phyloP scores from a whole-genome alignment of 495 filamentous ascomycete genomes.

The Neurospora terricola region DNA sequence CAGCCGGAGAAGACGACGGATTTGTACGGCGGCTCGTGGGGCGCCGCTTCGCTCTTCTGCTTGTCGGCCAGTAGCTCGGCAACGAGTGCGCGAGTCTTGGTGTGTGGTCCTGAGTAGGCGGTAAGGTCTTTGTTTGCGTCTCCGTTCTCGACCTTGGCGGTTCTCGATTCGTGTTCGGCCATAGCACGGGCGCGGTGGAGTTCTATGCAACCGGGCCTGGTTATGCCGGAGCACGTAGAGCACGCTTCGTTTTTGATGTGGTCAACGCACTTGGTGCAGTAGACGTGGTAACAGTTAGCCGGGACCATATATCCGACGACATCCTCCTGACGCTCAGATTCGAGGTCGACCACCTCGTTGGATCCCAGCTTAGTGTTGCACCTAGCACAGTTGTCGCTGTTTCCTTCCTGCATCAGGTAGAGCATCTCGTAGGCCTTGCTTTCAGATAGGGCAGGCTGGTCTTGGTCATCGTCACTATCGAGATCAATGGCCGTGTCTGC shows the following conservation, averaged over 20 bases:
- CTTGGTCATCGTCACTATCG: slow-evolving; percentile 59
- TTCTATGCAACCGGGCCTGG: slow-evolving; percentile 47
- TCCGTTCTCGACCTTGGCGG: slow-evolving; percentile 27
- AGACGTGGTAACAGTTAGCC: slow-evolving; percentile 70
- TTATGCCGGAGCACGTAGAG: slow-evolving; percentile 3
- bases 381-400: slow-evolving; percentile 55
- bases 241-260: slow-evolving; percentile 32
- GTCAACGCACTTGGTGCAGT: slow-evolving; percentile 66
- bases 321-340: slow-evolving; percentile 49
- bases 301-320: slow-evolving; percentile 55
- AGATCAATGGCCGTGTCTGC: slow-evolving; percentile 77
- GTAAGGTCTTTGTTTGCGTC: slow-evolving; percentile 44
- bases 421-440: slow-evolving; percentile 75
- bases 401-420: slow-evolving; percentile 67
- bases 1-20: slow-evolving; percentile 89
- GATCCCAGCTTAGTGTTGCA: slow-evolving; percentile 56
- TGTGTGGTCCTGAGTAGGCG: slow-evolving; percentile 76
- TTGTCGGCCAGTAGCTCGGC: slow-evolving; percentile 51
- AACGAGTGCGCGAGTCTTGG: slow-evolving; percentile 76
- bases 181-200: slow-evolving; percentile 57
- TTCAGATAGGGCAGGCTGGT: slow-evolving; percentile 40
- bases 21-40: slow-evolving; percentile 61
- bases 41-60: slow-evolving; percentile 46
- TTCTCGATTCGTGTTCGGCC: slow-evolving; percentile 42
- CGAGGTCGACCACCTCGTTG: slow-evolving; percentile 39